Percentiles rank a stretch among this genome's conserved stretches.
phyloP scores from a whole-genome alignment of 2,329 filamentous ascomycete genomes.

The Xylariaceae sp. region DNA sequence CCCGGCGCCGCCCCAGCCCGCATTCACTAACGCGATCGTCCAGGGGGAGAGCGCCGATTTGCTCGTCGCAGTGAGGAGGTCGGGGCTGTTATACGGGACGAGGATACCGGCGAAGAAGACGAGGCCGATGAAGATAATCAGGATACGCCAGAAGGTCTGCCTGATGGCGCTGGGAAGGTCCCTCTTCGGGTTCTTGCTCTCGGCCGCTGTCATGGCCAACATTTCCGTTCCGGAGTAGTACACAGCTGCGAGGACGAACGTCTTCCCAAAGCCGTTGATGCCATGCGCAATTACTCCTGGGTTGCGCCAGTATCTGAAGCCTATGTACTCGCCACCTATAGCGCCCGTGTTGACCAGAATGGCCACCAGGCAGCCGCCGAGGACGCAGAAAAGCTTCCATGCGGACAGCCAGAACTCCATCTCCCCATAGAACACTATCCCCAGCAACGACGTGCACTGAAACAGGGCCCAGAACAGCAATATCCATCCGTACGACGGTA shows the following conservation, averaged over 20 bases:
- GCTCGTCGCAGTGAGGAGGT: conserved; percentile 31
- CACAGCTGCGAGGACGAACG: conserved; percentile 32
- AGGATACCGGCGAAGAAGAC: conserved; percentile 32
- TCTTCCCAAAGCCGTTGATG: conserved; percentile 32
- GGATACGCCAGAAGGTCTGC: conserved; percentile 30
- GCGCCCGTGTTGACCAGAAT: conserved; percentile 33
- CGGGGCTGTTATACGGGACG: conserved; percentile 29
- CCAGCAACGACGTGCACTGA: conserved; percentile 33
- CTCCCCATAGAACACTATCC: conserved; percentile 28
- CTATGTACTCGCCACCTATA: conserved; percentile 32
- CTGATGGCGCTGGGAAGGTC: conserved; percentile 29
- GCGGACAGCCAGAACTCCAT: conserved; percentile 31
- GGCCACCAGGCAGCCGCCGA: conserved; percentile 30
- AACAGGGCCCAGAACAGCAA: conserved; percentile 42
- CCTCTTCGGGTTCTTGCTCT: conserved; percentile 28
- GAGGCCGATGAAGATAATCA: conserved; percentile 30
- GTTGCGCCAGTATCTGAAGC: conserved; percentile 31
- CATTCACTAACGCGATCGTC: conserved; percentile 28
- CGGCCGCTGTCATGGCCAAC: conserved; percentile 33
- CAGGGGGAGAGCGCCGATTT: conserved; percentile 30
- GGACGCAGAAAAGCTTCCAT: conserved; percentile 32
- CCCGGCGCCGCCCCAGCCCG: conserved; percentile 25
- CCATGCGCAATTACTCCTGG: conserved; percentile 32
- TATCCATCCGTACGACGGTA: conserved; percentile 42
- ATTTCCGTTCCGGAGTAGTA: conserved; percentile 35